Conservation (phyloP, 2,329 filamentous ascomycete species). For the Sporothrix brunneoviolacea region DNA sequence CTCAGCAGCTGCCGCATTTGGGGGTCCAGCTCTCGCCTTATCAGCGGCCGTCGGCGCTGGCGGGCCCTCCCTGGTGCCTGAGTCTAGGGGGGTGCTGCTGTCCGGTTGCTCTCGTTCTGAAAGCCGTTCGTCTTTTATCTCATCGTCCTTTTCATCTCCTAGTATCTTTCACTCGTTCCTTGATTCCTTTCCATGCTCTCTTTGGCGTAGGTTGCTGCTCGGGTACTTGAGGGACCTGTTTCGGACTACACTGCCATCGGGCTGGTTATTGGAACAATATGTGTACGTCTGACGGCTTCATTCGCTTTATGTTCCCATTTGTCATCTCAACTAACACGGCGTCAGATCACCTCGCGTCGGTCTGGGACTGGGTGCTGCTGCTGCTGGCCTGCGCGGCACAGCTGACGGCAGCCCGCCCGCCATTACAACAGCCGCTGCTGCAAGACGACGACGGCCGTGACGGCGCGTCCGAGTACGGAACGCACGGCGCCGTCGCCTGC, state of each 20-base stretch:
- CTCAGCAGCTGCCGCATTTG: slow-evolving; percentile 2
- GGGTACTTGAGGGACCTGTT: no score
- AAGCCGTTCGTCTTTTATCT: no score
- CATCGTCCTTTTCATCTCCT: no score
- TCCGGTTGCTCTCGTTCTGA: no score
- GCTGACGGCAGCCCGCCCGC: not conserved
- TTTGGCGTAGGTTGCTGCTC: no score
- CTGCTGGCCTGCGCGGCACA: slow-evolving; percentile 8
- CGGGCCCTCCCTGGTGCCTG: no score
- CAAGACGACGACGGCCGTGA: not conserved
- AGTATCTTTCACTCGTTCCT: no score
- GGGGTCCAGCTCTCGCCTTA: not conserved
- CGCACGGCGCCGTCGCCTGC: slow-evolving; percentile 59
- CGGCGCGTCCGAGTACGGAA: not conserved
- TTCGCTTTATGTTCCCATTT: not conserved
- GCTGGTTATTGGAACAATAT: no score
- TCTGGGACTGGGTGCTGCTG: slow-evolving; percentile 4
- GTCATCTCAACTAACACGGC: not conserved
- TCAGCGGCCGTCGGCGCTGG: not conserved
- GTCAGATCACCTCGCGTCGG: not conserved
- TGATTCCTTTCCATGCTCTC: no score
- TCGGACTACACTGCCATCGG: no score
- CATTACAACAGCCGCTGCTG: slow-evolving; percentile 11
- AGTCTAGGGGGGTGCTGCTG: no score
- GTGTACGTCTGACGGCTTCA: no score